Base-by-base conservation (phyloP, 768 basidiomycete genomes). In the Termitomyces heimii region DNA sequence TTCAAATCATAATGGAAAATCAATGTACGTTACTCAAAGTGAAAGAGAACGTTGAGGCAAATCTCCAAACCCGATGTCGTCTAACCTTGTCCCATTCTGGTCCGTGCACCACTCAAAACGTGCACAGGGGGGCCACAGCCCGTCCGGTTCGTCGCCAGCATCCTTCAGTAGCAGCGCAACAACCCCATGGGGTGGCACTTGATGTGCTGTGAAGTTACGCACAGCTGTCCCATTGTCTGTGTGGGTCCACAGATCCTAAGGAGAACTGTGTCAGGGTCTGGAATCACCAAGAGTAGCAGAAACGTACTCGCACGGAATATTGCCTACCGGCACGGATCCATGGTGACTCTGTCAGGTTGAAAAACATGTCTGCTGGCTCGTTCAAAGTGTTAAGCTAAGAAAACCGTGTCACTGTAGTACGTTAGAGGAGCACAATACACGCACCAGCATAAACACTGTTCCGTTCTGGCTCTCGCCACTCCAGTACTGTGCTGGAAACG, bases 211-310 rank as follows among this genome's bases (percentile, higher is more conserved):
- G 61, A 87, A 75, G 68, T 82, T 84, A 8, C 87, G 77, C 29
- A 83, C 74, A 4, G 80, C 82, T 0, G 83, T 88, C 7, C 85
- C 86, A 62, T 87, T 88, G 61, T 85, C 71, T n/a, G 85, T 87
- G 66, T 89, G 88, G 3, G 82, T 67, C 88, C 87, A 89, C 2
- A 89, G 73, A 63, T 89, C 88, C 87, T 88, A 14, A 14, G 4
- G 10, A 16, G 18, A 12, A n/a, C 22, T 35, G 22, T 50, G 6
- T 55, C 20, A 39, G n/a, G 9, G 5, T 8, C 4, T 10, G 16
- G 32, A 13, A 3, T 10, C 28, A 55, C 22, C 5, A 10, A 4
- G 5, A 26, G 8, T 0, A 5, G 16, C 6, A 6, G 13, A 12
- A 31, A 66, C 82, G 32, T 65, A 85, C 84, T 60, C 83, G 74